phyloP scores from a whole-genome alignment of 2,329 filamentous ascomycete genomes.

The Talaromyces rugulosus region DNA sequence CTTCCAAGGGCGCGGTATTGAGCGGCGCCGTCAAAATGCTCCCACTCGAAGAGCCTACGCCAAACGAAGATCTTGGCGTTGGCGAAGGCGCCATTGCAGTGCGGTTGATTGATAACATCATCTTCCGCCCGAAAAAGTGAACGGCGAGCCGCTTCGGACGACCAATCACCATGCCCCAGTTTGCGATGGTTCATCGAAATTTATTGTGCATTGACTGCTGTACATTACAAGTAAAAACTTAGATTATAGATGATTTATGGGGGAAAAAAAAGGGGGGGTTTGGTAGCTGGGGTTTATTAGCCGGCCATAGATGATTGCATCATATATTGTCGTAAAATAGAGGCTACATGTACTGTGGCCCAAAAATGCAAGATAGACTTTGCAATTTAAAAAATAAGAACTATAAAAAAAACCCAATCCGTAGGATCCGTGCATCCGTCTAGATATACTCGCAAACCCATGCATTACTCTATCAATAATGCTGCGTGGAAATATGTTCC shows the following conservation, averaged over 20 bases:
- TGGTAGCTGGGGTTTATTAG: background rate
- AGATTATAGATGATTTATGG: background rate
- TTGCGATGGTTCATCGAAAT: background rate
- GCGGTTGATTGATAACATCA: slow-evolving; percentile 89
- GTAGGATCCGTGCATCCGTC: background rate
- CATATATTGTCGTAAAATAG: background rate
- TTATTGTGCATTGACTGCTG: background rate
- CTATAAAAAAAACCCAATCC: background rate
- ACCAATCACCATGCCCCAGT: background rate
- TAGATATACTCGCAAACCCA: background rate
- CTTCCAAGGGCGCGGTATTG: slow-evolving; percentile 69
- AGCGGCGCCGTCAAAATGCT: slow-evolving; percentile 90
- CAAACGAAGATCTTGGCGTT: slow-evolving; percentile 66
- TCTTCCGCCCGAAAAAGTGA: slow-evolving; percentile 47
- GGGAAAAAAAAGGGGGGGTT: background rate
- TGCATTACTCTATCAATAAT: background rate
- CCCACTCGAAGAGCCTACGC: slow-evolving; percentile 65
- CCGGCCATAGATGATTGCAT: background rate
- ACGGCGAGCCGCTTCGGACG: background rate
- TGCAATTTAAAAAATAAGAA: background rate
- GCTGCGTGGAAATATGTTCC: no score
- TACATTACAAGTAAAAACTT: background rate
- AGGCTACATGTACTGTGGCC: background rate
- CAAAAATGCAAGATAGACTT: background rate
- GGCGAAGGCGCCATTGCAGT: slow-evolving; percentile 73